A percentile compares a stretch with the other conserved stretches of the same genome.
Evolutionary conservation across 495 filamentous ascomycete species (phyloP).

Genomic region (Durotheca rogersii): DNA sequence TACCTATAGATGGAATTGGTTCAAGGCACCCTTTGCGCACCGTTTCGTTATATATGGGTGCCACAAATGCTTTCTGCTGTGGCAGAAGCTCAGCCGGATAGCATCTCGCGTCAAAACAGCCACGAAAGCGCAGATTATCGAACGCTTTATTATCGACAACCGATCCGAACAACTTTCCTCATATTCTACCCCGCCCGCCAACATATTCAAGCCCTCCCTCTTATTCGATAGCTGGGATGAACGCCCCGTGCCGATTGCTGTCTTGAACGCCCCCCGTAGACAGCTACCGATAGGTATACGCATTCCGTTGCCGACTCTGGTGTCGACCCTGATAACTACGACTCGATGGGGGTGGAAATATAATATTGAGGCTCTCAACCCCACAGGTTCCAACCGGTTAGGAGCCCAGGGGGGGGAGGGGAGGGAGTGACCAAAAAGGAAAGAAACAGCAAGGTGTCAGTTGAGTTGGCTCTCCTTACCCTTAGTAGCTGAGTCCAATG

Average conservation of each 20-base stretch:
- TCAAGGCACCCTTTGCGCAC: too few relatives aligned
- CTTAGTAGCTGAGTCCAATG: not conserved
- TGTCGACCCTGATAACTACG: too few relatives aligned
- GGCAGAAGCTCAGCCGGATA: too few relatives aligned
- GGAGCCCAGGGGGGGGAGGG: not conserved
- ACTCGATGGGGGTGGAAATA: too few relatives aligned
- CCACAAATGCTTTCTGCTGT: too few relatives aligned
- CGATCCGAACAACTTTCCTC: not conserved
- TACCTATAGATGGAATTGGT: too few relatives aligned
- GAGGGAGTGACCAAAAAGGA: not conserved
- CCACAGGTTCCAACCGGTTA: not conserved
- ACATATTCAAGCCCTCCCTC: not conserved
- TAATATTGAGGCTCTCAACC: not conserved
- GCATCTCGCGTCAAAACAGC: not conserved
- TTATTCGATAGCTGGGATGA: too few relatives aligned
- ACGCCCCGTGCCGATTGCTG: too few relatives aligned
- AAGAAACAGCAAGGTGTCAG: not conserved
- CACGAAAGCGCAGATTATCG: not conserved
- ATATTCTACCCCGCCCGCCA: not conserved
- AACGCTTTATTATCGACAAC: slow-evolving; percentile 5
- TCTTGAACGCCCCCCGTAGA: too few relatives aligned
- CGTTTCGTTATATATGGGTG: too few relatives aligned
- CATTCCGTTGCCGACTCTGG: too few relatives aligned
- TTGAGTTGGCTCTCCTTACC: not conserved
- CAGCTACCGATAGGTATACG: too few relatives aligned